Conservation (phyloP, 371 early-diverging fungal species). For the Apophysomyces trapeziformis region DNA sequence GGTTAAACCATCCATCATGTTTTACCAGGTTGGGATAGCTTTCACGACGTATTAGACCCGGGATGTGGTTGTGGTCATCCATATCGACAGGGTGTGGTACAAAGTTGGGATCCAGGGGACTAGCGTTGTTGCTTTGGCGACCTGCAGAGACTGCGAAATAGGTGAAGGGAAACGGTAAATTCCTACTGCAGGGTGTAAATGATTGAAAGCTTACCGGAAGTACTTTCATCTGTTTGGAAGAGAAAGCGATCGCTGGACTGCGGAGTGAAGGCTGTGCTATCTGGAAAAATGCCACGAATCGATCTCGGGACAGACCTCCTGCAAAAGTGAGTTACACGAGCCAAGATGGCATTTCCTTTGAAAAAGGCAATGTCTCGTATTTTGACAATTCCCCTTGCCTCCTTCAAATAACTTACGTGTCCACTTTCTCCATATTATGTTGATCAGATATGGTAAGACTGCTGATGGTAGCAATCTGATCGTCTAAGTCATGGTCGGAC, state of each 20-base stretch:
- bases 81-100: constrained; percentile 16
- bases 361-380: constrained; percentile 12
- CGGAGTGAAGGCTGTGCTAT: constrained; percentile 43
- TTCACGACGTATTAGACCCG: constrained; percentile 36
- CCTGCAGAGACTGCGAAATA: constrained; percentile 4
- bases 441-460: constrained; percentile 35
- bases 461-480: constrained; percentile 31
- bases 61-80: constrained; percentile 21
- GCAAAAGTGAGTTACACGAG: constrained; percentile 17
- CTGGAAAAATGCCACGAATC: constrained; percentile 41
- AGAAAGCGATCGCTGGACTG: constrained; percentile 33
- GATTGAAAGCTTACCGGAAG: background rate
- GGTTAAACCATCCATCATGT: background rate
- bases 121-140: constrained; percentile 16
- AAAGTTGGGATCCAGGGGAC: constrained; percentile 23
- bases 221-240: constrained; percentile 20
- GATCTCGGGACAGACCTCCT: constrained; percentile 33
- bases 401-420: constrained; percentile 29
- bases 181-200: constrained; percentile 2
- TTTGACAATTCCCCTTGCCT: constrained; percentile 12
- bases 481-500: constrained; percentile 29
- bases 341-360: constrained; percentile 16
- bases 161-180: background rate
- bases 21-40: constrained; percentile 46
- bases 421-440: constrained; percentile 18